Percentiles rank a stretch among this genome's conserved stretches.
phyloP scores from a whole-genome alignment of 108 stramenopile genomes.

The Craspedostauros australis region DNA sequence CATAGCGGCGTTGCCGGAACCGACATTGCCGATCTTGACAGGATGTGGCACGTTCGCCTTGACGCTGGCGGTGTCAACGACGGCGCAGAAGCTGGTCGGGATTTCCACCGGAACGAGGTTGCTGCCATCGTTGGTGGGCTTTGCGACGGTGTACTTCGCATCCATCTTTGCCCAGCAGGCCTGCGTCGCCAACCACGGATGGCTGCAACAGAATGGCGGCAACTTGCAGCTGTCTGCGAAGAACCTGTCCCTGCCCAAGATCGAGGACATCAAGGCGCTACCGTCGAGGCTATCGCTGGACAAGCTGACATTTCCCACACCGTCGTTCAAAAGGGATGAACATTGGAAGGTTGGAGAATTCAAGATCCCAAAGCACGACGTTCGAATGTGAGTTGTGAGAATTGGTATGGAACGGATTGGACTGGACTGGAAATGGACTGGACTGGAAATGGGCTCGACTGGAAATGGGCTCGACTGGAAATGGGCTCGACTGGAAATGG shows the following conservation, averaged over 20 bases:
- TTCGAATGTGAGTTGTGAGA: constrained; percentile 13
- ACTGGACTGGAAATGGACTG: too few species aligned
- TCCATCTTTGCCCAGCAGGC: constrained; percentile 50
- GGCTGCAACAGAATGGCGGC: neutral
- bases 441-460: too few species aligned
- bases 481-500: too few species aligned
- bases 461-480: too few species aligned
- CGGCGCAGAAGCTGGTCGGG: constrained; percentile 44
- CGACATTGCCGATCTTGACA: constrained; percentile 13
- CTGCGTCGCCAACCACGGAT: constrained; percentile 24
- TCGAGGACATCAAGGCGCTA: neutral
- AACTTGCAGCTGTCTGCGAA: neutral
- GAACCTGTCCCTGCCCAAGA: constrained; percentile 4
- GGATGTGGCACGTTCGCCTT: constrained; percentile 38
- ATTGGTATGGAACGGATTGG: neutral
- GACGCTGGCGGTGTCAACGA: constrained; percentile 43
- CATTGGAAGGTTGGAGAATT: neutral
- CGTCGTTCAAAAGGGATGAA: neutral
- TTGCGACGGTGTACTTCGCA: constrained; percentile 57
- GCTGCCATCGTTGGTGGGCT: constrained; percentile 42
- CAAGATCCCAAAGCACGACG: constrained; percentile 18
- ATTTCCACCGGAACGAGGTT: constrained; percentile 68
- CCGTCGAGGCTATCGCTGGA: neutral
- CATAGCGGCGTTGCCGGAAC: constrained; percentile 9
- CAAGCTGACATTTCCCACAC: neutral